Evolutionary conservation across 768 basidiomycete genomes (phyloP).

Genomic region (Pisolithus microcarpus): DNA sequence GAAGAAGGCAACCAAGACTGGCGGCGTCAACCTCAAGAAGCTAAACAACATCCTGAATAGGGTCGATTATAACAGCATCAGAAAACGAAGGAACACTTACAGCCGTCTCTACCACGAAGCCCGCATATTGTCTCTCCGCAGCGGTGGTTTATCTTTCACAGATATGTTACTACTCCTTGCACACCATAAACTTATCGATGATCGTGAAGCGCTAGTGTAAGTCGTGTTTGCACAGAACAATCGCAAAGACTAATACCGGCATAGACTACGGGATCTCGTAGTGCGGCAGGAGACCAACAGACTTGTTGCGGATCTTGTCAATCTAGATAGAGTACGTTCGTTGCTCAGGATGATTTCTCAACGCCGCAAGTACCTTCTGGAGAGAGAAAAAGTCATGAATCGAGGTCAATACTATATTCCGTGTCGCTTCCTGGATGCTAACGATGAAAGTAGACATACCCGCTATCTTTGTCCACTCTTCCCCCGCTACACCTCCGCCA

Average conservation of each 20-base stretch:
- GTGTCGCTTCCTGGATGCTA: not conserved
- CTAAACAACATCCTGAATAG: conserved; percentile 50
- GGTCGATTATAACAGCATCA: conserved; percentile 59
- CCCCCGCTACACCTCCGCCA: conserved; percentile 46
- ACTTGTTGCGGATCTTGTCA: conserved; percentile 76
- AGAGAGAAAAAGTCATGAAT: conserved; percentile 38
- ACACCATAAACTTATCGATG: conserved; percentile 88
- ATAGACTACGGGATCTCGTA: conserved; percentile 76
- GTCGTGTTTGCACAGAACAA: conserved; percentile 23
- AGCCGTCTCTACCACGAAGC: conserved; percentile 85
- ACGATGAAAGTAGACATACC: conserved; percentile 48
- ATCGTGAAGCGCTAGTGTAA: conserved; percentile 82
- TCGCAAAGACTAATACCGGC: not conserved
- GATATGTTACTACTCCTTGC: conserved; percentile 82
- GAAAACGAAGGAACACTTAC: conserved; percentile 63
- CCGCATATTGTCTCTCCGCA: conserved; percentile 57
- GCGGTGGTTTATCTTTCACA: conserved; percentile 83
- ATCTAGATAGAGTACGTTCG: conserved; percentile 78
- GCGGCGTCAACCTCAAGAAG: conserved; percentile 57
- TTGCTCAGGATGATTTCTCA: conserved; percentile 69
- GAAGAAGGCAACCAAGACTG: conserved; percentile 29
- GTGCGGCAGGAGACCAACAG: conserved; percentile 68
- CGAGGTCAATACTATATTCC: conserved; percentile 31
- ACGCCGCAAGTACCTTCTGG: conserved; percentile 58
- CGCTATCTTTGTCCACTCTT: conserved; percentile 59